Percentiles rank a stretch among this genome's conserved stretches.
Evolutionary conservation across 2,329 filamentous ascomycete genomes (phyloP).

Genomic region (Penicillium sp.): DNA sequence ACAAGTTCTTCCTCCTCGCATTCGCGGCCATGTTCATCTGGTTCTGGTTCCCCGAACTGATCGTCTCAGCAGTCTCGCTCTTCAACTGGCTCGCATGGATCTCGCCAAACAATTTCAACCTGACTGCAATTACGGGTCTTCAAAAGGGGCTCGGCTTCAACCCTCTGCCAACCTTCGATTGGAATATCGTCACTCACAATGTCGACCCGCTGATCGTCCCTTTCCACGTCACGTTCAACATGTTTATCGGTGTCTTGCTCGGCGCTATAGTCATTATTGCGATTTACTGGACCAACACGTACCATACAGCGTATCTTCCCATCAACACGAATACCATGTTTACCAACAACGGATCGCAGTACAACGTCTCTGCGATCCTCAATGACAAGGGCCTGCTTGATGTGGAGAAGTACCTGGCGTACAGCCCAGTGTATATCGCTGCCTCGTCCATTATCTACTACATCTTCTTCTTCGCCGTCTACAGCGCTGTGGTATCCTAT

Average conservation of each 20-base stretch:
- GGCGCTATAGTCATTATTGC: constrained; percentile 4
- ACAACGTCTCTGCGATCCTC: constrained; percentile 11
- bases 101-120: constrained; percentile 10
- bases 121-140: constrained; percentile 9
- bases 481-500: constrained; percentile 6
- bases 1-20: constrained; percentile 15
- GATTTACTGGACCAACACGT: constrained; percentile 14
- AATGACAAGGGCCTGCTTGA: constrained; percentile 10
- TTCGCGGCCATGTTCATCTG: constrained; percentile 16
- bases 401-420: constrained; percentile 1
- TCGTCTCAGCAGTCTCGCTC: constrained; percentile 14
- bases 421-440: constrained; percentile 10
- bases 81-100: constrained; percentile 22
- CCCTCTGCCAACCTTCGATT: constrained; percentile 16
- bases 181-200: constrained; percentile 9
- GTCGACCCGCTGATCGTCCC: constrained; percentile 13
- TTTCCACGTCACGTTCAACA: constrained; percentile 13
- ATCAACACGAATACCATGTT: constrained; percentile 17
- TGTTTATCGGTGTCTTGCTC: constrained; percentile 4
- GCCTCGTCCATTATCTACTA: constrained; percentile 5
- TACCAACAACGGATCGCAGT: constrained; percentile 6
- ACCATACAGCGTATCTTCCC: constrained; percentile 13
- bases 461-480: constrained; percentile 16
- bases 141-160: constrained; percentile 14
- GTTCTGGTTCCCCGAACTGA: constrained; percentile 15